These are phyloP conservation scores for Lodderomyces parapsilosis DNA, from an alignment of 1,139 yeast genomes.

Conservation along the genomic window DNA sequence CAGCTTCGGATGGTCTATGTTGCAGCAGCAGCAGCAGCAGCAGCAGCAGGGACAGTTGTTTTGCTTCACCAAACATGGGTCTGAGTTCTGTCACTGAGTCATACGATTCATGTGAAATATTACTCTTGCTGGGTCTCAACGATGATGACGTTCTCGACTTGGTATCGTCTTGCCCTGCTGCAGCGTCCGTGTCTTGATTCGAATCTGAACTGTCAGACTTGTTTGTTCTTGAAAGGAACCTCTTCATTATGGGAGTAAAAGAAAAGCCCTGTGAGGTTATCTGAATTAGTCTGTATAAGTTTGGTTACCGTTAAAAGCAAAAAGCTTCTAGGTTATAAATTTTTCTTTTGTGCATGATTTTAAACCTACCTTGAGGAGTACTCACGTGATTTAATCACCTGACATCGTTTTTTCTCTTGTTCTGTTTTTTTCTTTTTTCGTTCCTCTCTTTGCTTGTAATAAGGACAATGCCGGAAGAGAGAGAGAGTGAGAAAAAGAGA, in stretches of 20 bases:
- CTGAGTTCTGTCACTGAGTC: conserved; percentile 33
- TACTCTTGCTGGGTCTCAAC: conserved; percentile 20
- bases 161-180: background rate
- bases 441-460: background rate
- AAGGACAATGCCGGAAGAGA: background rate
- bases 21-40: conserved; percentile 3
- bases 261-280: no score
- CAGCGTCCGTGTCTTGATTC: conserved; percentile 3
- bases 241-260: conserved; percentile 3
- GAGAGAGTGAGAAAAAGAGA: no score
- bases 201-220: conserved; percentile 2
- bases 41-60: conserved; percentile 5
- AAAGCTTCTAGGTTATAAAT: no score
- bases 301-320: no score
- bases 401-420: no score
- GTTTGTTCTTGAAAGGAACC: conserved; percentile 6
- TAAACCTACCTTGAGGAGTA: no score
- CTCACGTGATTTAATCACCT: background rate
- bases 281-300: no score
- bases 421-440: background rate
- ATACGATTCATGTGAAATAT: conserved; percentile 31
- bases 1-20: background rate
- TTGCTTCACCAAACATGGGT: conserved; percentile 27
- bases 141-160: conserved; percentile 4
- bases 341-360: no score